Evolutionary conservation across 495 filamentous ascomycete genomes (phyloP).

Genomic region (Annulohypoxylon maeteangense): DNA sequence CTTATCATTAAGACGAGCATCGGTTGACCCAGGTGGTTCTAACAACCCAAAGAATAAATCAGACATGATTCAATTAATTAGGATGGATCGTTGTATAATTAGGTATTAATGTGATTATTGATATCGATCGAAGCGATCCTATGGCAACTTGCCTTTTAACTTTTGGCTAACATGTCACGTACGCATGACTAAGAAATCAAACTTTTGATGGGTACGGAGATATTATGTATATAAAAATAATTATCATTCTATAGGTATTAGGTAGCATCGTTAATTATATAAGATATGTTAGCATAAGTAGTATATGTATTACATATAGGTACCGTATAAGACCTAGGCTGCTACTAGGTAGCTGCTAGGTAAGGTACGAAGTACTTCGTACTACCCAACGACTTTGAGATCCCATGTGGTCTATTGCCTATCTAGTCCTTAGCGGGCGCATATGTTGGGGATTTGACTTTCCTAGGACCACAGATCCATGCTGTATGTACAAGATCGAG

Average conservation of each 20-base stretch:
- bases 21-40: constrained; percentile 39
- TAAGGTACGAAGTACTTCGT: too few relatives aligned
- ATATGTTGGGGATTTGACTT: background rate
- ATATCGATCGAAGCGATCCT: background rate
- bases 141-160: background rate
- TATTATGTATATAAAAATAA: background rate
- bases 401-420: constrained; percentile 23
- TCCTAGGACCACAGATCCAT: background rate
- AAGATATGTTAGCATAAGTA: too few relatives aligned
- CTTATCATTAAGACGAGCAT: constrained; percentile 62
- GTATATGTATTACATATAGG: too few relatives aligned
- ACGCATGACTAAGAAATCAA: too few relatives aligned
- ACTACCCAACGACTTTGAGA: constrained; percentile 17
- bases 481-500: background rate
- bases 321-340: too few relatives aligned
- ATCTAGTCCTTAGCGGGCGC: constrained; percentile 1
- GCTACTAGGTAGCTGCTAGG: too few relatives aligned
- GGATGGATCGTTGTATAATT: background rate
- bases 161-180: too few relatives aligned
- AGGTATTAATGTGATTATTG: background rate
- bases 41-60: constrained; percentile 80
- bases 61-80: constrained; percentile 59
- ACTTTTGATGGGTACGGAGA: too few relatives aligned
- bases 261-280: too few relatives aligned
- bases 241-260: background rate